These are phyloP conservation scores for Fusarium oligoseptatum DNA, from an alignment of 2,329 filamentous ascomycete species.

Conservation along the genomic window DNA sequence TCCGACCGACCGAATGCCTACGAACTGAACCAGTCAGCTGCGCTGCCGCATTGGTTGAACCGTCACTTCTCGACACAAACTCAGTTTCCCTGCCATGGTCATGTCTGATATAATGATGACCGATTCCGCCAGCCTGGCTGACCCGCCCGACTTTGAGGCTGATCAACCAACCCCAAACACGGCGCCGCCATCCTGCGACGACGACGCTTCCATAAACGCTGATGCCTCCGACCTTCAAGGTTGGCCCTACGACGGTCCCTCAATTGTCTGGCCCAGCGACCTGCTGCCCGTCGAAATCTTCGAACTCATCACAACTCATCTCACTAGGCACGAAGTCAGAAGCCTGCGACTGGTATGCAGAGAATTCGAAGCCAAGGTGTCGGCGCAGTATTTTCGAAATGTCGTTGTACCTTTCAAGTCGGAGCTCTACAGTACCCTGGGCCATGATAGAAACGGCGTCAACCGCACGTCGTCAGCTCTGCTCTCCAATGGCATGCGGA, in stretches of 20 bases:
- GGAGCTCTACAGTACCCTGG: constrained; percentile 66
- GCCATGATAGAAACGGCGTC: constrained; percentile 37
- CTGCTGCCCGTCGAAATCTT: constrained; percentile 73
- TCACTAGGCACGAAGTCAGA: constrained; percentile 71
- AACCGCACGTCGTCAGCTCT: constrained; percentile 45
- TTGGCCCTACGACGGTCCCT: not conserved
- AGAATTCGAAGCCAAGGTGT: constrained; percentile 69
- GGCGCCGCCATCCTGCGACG: constrained; percentile 37
- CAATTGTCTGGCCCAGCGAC: constrained; percentile 49
- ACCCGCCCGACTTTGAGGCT: constrained; percentile 6
- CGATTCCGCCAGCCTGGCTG: not conserved
- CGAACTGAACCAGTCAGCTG: constrained; percentile 6
- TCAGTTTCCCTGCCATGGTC: not conserved
- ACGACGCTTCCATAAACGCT: constrained; percentile 17
- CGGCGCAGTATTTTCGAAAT: constrained; percentile 70
- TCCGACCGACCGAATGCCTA: constrained; percentile 31
- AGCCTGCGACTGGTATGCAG: constrained; percentile 71
- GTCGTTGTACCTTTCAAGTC: constrained; percentile 76
- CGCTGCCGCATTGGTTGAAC: constrained; percentile 1
- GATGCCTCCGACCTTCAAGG: constrained; percentile 16
- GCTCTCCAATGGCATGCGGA: constrained; percentile 66
- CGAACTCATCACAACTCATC: constrained; percentile 65
- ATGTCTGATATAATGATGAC: constrained; percentile 1
- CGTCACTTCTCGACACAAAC: not conserved
- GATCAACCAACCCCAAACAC: constrained; percentile 28